Percentiles rank a stretch among this genome's conserved stretches.
phyloP scores from a whole-genome alignment of 2,329 filamentous ascomycete species.

The Botryotinia narcissicola region DNA sequence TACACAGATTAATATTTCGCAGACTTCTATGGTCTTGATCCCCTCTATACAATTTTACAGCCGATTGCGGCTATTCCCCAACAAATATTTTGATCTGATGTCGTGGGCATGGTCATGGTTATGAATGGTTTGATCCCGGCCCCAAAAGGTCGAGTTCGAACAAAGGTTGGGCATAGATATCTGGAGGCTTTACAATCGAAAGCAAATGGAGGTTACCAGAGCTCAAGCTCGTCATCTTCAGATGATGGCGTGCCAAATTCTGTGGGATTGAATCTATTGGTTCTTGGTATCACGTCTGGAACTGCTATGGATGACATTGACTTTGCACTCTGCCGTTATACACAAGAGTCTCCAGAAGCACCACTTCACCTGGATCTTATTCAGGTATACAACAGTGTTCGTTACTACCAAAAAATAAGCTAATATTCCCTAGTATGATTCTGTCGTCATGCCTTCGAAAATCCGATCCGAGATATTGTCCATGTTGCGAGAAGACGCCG shows the following conservation, averaged over 20 bases:
- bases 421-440: constrained; percentile 35
- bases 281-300: constrained; percentile 37
- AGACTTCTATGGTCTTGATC: background rate
- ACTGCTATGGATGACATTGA: constrained; percentile 39
- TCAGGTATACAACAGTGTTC: constrained; percentile 28
- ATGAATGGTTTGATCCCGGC: constrained; percentile 29
- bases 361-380: constrained; percentile 35
- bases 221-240: constrained; percentile 31
- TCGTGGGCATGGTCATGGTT: constrained; percentile 23
- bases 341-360: constrained; percentile 37
- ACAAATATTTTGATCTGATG: constrained; percentile 21
- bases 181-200: constrained; percentile 37
- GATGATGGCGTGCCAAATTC: constrained; percentile 25
- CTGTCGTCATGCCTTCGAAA: constrained; percentile 39
- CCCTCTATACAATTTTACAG: background rate
- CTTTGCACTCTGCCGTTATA: constrained; percentile 38
- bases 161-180: constrained; percentile 37
- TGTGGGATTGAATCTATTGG: constrained; percentile 34
- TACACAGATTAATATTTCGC: background rate
- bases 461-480: constrained; percentile 38
- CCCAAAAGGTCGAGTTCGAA: constrained; percentile 35
- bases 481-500: constrained; percentile 38
- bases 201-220: constrained; percentile 30
- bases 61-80: constrained; percentile 15
- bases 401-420: background rate